Percentiles rank a stretch among this genome's conserved stretches.
Evolutionary conservation across 2,329 filamentous ascomycete species (phyloP).

Genomic region (Neofusicoccum ribis): DNA sequence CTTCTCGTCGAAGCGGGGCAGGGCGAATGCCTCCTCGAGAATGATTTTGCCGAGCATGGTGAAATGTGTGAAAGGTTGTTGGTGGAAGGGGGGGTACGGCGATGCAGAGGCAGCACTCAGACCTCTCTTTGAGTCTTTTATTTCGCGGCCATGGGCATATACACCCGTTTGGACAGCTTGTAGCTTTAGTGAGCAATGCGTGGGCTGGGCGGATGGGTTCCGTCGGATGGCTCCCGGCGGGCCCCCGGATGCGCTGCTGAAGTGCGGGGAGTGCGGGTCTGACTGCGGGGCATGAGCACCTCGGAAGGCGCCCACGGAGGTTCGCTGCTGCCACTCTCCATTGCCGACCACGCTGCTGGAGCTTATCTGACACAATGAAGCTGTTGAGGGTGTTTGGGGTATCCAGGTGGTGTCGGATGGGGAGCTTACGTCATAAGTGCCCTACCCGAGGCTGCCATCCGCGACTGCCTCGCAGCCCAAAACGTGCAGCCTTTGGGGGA

Average conservation of each 20-base stretch:
- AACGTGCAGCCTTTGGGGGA: too few relatives aligned
- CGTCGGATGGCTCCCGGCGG: constrained; percentile 12
- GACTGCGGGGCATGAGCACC: background rate
- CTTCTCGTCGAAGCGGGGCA: constrained; percentile 60
- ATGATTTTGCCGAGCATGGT: constrained; percentile 61
- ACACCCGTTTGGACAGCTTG: too few relatives aligned
- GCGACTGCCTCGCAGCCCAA: background rate
- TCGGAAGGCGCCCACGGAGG: constrained; percentile 1
- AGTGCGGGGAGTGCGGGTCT: constrained; percentile 6
- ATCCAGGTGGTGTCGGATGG: background rate
- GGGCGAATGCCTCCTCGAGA: constrained; percentile 63
- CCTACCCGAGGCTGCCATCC: background rate
- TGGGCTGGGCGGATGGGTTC: background rate
- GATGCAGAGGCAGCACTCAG: too few relatives aligned
- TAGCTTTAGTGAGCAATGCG: background rate
- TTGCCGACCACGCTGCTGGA: background rate
- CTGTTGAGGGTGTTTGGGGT: too few relatives aligned
- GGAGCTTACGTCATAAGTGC: background rate
- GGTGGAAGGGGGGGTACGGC: background rate
- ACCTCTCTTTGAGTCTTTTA: background rate
- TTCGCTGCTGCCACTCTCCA: too few relatives aligned
- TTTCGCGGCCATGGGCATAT: background rate
- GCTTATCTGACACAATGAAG: too few relatives aligned
- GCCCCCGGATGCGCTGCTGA: background rate
- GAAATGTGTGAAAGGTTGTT: too few relatives aligned